phyloP scores from a whole-genome alignment of 1,139 yeast species.

The Geotrichum phurueaensis region DNA sequence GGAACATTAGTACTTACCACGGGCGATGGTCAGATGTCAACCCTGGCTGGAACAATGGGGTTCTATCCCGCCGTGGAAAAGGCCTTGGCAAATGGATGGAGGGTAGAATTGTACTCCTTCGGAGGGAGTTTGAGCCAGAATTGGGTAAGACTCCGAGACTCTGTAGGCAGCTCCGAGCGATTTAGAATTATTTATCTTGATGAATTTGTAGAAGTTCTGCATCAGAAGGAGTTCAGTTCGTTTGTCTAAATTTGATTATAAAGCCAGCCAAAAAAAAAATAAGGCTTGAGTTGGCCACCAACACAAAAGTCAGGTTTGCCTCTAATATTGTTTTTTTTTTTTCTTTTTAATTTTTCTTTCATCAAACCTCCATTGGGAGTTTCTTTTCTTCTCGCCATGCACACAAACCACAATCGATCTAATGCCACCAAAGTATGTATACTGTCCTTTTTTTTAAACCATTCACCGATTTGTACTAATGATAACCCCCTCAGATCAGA shows the following conservation, averaged over 20 bases:
- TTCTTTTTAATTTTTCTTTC: not conserved
- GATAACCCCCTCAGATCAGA: slow-evolving; percentile 25
- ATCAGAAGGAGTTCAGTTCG: slow-evolving; percentile 1
- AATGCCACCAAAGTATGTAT: slow-evolving; percentile 21
- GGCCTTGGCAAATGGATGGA: slow-evolving; percentile 24
- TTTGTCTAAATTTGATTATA: not conserved
- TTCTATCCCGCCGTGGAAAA: slow-evolving; percentile 19
- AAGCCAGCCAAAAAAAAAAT: not conserved
- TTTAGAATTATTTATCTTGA: slow-evolving; percentile 22
- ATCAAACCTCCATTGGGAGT: not conserved
- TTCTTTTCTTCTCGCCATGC: not conserved
- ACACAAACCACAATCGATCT: not conserved
- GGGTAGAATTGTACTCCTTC: slow-evolving; percentile 25
- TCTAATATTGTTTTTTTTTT: not conserved
- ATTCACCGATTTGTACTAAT: not conserved
- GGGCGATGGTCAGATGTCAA: slow-evolving; percentile 27
- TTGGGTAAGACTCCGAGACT: slow-evolving; percentile 18
- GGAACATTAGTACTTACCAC: slow-evolving; percentile 25
- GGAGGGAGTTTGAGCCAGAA: slow-evolving; percentile 21
- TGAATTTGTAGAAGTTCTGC: slow-evolving; percentile 18
- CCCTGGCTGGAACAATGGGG: slow-evolving; percentile 17
- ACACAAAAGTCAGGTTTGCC: not conserved
- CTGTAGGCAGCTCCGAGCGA: slow-evolving; percentile 9
- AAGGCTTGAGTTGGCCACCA: too few relatives aligned
- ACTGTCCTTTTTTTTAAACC: not conserved